Evolutionary conservation across 2,329 filamentous ascomycete genomes (phyloP).

Genomic region (Zalaria sp.): DNA sequence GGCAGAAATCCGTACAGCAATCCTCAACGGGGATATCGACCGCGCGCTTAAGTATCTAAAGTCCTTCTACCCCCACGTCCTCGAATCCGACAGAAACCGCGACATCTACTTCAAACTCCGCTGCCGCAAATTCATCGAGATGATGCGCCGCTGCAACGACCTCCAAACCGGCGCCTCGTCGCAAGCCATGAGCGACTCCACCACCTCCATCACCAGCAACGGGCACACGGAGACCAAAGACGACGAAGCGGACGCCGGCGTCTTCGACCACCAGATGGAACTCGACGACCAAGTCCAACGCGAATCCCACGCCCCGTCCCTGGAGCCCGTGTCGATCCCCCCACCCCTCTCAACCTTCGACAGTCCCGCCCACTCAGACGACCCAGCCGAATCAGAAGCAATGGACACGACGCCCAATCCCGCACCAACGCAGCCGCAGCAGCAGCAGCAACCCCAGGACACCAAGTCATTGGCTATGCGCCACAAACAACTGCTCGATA

Average conservation of each 20-base stretch:
- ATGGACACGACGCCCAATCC: slow-evolving; percentile 18
- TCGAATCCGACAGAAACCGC: slow-evolving; percentile 53
- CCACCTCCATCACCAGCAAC: slow-evolving; percentile 16
- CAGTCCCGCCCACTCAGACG: not conserved
- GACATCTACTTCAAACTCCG: slow-evolving; percentile 77
- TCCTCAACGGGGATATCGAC: slow-evolving; percentile 87
- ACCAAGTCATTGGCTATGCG: slow-evolving; percentile 8
- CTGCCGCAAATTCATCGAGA: slow-evolving; percentile 89
- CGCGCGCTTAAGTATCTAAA: slow-evolving; percentile 71
- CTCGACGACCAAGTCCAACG: slow-evolving; percentile 36
- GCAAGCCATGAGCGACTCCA: slow-evolving; percentile 8
- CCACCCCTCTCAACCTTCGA: not conserved
- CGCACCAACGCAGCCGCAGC: not conserved
- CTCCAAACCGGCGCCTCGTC: slow-evolving; percentile 28
- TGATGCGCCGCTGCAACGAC: slow-evolving; percentile 66
- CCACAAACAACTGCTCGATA: slow-evolving; percentile 42
- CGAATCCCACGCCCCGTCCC: slow-evolving; percentile 8
- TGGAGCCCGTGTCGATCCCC: slow-evolving; percentile 2
- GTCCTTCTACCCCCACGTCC: slow-evolving; percentile 63
- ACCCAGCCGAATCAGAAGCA: slow-evolving; percentile 11
- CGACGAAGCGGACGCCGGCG: slow-evolving; percentile 12
- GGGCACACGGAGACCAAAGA: slow-evolving; percentile 8
- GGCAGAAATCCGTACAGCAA: slow-evolving; percentile 68
- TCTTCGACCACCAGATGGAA: slow-evolving; percentile 42
- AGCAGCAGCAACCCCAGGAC: not conserved